Percentiles rank a stretch among this genome's conserved stretches.
Conservation (phyloP, 371 early-diverging fungal species). For the Mortierella polycephala region DNA sequence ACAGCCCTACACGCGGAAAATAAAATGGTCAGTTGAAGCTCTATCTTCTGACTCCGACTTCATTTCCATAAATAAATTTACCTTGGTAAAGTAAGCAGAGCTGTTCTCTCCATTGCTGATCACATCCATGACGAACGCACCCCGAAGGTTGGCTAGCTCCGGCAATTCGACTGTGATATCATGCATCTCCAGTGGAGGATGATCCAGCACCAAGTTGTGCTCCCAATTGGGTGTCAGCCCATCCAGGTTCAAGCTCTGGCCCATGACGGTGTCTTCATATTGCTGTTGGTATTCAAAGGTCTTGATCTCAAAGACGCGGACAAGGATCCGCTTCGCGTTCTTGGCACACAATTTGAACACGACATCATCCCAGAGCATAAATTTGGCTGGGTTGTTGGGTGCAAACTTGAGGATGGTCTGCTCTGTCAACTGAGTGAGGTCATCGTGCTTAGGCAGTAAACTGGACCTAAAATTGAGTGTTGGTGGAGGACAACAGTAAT, state of each 20-base stretch:
- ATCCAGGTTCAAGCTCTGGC: conserved; percentile 38
- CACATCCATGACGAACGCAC: conserved; percentile 54
- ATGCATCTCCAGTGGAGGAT: conserved; percentile 25
- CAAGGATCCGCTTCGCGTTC: conserved; percentile 38
- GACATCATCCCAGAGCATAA: conserved; percentile 37
- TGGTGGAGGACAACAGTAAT: not conserved
- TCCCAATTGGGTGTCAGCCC: conserved; percentile 54
- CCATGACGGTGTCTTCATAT: conserved; percentile 12
- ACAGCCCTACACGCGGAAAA: conserved; percentile 53
- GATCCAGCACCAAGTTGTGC: conserved; percentile 18
- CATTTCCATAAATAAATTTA: not conserved
- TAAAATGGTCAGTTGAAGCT: not conserved
- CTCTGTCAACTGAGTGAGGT: conserved; percentile 17
- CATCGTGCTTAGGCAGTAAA: conserved; percentile 16
- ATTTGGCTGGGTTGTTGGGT: conserved; percentile 20
- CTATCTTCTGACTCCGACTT: not conserved
- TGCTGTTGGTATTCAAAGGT: conserved; percentile 51
- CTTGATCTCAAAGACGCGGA: conserved; percentile 50
- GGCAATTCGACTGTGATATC: conserved; percentile 38
- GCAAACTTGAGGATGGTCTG: conserved; percentile 42
- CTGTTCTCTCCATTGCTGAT: conserved; percentile 52
- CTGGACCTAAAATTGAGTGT: conserved; percentile 7
- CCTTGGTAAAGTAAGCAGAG: conserved; percentile 48
- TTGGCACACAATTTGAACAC: conserved; percentile 42
- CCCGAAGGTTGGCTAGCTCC: conserved; percentile 33